These are phyloP conservation scores for Zygosaccharomyces siamensis DNA, from an alignment of 805 yeast genomes.

Conservation along the genomic window DNA sequence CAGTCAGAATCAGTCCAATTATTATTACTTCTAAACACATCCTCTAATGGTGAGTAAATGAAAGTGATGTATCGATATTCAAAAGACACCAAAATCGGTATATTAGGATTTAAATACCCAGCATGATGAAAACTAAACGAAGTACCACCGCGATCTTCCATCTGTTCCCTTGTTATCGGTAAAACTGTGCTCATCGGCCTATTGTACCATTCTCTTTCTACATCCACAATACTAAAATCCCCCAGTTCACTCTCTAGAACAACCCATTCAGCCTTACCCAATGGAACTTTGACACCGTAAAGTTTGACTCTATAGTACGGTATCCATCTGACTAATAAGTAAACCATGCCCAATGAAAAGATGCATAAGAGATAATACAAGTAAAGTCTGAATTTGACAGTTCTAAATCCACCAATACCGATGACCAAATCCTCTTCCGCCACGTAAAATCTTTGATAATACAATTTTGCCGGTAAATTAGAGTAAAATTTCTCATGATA, in stretches of 20 bases:
- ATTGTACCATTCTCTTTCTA: conserved; percentile 59
- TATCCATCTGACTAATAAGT: conserved; percentile 75
- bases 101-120: conserved; percentile 35
- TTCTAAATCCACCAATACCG: conserved; percentile 86
- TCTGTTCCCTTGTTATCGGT: conserved; percentile 28
- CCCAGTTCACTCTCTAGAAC: conserved; percentile 94
- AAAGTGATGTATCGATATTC: conserved; percentile 80
- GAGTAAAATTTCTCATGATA: conserved; percentile 45
- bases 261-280: conserved; percentile 87
- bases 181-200: conserved; percentile 69
- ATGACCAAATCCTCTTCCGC: conserved; percentile 94
- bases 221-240: conserved; percentile 58
- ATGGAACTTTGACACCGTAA: conserved; percentile 59
- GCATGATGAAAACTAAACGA: conserved; percentile 22
- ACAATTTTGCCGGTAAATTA: conserved; percentile 39
- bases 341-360: conserved; percentile 65
- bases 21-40: conserved; percentile 72
- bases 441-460: conserved; percentile 78
- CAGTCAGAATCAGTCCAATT: conserved; percentile 86
- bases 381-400: conserved; percentile 43
- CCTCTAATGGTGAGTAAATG: conserved; percentile 82
- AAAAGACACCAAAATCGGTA: conserved; percentile 67
- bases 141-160: conserved; percentile 27
- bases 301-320: conserved; percentile 68
- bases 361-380: conserved; percentile 53